Evolutionary conservation across 2,329 filamentous ascomycete genomes (phyloP).

Genomic region (Arthrocladium fulminans): DNA sequence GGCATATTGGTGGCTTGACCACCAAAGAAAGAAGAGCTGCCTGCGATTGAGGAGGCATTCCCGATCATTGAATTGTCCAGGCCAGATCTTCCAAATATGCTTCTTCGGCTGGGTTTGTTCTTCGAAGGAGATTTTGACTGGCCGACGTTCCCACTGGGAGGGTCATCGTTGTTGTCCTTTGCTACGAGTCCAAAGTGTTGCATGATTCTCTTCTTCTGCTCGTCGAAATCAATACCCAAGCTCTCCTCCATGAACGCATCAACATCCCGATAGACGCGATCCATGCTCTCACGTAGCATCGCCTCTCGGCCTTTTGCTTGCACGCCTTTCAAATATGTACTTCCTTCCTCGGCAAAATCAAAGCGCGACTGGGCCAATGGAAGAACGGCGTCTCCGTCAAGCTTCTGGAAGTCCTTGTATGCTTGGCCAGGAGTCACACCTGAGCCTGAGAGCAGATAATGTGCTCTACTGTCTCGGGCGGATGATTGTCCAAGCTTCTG

Average conservation of each 20-base stretch:
- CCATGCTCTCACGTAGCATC: conserved; percentile 85
- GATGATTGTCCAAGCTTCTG: conserved; percentile 36
- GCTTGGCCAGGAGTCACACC: conserved; percentile 82
- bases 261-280: conserved; percentile 82
- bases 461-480: conserved; percentile 47
- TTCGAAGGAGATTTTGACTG: conserved; percentile 15
- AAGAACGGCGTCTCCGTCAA: conserved; percentile 48
- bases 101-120: conserved; percentile 32
- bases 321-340: conserved; percentile 64
- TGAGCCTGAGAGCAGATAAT: conserved; percentile 87
- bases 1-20: conserved; percentile 56
- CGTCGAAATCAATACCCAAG: conserved; percentile 90
- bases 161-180: conserved; percentile 39
- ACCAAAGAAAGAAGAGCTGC: conserved; percentile 52
- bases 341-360: conserved; percentile 19
- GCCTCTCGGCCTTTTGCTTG: conserved; percentile 85
- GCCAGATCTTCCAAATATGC: conserved; percentile 59
- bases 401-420: conserved; percentile 73
- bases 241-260: conserved; percentile 91
- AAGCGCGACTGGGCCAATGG: background rate
- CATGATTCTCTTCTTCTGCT: conserved; percentile 85
- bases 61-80: conserved; percentile 83
- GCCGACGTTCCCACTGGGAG: conserved; percentile 43
- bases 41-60: conserved; percentile 56
- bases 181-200: conserved; percentile 80